Percentiles rank a stretch among this genome's conserved stretches.
These are phyloP conservation scores for Naegleria fowleri DNA, from an alignment of 208 protist species.

Conservation along the genomic window DNA sequence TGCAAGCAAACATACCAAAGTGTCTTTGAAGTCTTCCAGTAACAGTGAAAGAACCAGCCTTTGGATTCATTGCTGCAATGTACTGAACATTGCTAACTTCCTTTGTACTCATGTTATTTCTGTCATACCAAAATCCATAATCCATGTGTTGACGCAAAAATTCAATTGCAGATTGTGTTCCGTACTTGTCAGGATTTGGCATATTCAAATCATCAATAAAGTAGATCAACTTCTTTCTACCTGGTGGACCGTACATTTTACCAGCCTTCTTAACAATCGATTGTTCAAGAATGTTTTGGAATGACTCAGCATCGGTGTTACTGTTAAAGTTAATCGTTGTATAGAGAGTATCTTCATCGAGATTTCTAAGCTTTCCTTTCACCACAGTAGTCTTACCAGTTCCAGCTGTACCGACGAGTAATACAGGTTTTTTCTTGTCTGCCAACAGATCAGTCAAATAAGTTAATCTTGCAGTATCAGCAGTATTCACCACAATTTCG, in stretches of 20 bases:
- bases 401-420: slow-evolving; percentile 92
- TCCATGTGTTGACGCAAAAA: slow-evolving; percentile 94
- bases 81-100: slow-evolving; percentile 89
- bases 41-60: slow-evolving; percentile 94
- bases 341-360: slow-evolving; percentile 84
- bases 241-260: slow-evolving; percentile 84
- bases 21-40: slow-evolving; percentile 90
- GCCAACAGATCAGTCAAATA: slow-evolving; percentile 87
- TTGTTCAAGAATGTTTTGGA: slow-evolving; percentile 91
- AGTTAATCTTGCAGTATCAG: slow-evolving; percentile 87
- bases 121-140: slow-evolving; percentile 96
- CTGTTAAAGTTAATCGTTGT: slow-evolving; percentile 92
- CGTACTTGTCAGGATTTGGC: slow-evolving; percentile 95
- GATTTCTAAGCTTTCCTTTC: slow-evolving; percentile 82
- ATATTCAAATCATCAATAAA: slow-evolving; percentile 99
- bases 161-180: slow-evolving; percentile 92
- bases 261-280: slow-evolving; percentile 93
- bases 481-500: slow-evolving; percentile 83
- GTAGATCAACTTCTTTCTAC: slow-evolving; percentile 91
- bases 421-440: slow-evolving; percentile 81
- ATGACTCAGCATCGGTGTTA: slow-evolving; percentile 70
- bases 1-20: slow-evolving; percentile 90
- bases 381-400: slow-evolving; percentile 95
- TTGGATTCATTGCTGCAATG: slow-evolving; percentile 95
- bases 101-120: slow-evolving; percentile 85